Percentiles rank a stretch among this genome's conserved stretches.
Conservation (phyloP, 2,329 filamentous ascomycete species). For the Nakataea oryzae region DNA sequence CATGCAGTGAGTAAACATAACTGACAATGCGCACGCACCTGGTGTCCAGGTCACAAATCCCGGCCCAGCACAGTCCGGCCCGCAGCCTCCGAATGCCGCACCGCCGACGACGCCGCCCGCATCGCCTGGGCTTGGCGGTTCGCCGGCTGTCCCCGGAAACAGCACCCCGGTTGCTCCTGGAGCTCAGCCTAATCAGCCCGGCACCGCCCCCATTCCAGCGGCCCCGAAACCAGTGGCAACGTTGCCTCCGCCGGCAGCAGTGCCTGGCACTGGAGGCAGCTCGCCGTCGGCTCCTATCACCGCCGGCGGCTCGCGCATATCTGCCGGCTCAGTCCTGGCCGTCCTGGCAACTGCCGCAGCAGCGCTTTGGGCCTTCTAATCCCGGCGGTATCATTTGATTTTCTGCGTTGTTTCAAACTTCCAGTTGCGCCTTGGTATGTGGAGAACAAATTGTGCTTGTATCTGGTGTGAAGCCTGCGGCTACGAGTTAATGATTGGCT, state of each 20-base stretch:
- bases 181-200: neutral
- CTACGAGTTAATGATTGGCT: no score
- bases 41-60: constrained; percentile 17
- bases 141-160: neutral
- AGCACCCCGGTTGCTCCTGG: neutral
- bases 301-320: neutral
- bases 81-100: neutral
- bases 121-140: neutral
- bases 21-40: neutral
- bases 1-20: no score
- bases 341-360: neutral
- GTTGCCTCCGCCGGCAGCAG: neutral
- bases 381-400: neutral
- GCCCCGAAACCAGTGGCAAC: no score
- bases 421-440: neutral
- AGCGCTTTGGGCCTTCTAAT: neutral
- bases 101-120: no score
- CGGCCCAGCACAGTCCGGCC: constrained; percentile 13
- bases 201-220: no score
- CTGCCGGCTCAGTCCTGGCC: neutral
- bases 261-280: neutral
- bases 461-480: no score
- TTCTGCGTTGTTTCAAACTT: neutral
- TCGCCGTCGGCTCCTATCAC: neutral
- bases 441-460: neutral